These are phyloP conservation scores for Penicillium sp. DNA, from an alignment of 2,329 filamentous ascomycete species.

Conservation along the genomic window DNA sequence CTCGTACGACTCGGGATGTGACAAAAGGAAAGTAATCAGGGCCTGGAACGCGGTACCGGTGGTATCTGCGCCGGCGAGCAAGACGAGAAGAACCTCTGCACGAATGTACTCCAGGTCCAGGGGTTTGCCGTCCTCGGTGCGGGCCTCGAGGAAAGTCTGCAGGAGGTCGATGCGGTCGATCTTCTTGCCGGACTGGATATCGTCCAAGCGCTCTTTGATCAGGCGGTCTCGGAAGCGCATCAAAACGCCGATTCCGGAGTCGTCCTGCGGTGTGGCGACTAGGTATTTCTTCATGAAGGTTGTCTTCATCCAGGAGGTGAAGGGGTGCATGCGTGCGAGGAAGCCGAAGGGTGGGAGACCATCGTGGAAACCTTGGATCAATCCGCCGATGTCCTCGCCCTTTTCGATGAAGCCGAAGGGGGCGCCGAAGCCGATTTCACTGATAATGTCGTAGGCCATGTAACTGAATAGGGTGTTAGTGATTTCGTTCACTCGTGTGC, in stretches of 20 bases:
- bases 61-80: constrained; percentile 60
- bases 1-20: constrained; percentile 49
- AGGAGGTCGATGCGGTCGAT: constrained; percentile 58
- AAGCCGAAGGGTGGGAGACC: constrained; percentile 59
- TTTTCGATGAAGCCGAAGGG: constrained; percentile 63
- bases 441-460: constrained; percentile 65
- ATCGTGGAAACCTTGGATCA: constrained; percentile 63
- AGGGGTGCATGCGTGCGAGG: constrained; percentile 59
- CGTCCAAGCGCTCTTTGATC: constrained; percentile 55
- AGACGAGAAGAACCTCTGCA: constrained; percentile 59
- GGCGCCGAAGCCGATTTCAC: constrained; percentile 62
- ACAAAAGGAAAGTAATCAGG: constrained; percentile 53
- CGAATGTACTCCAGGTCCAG: constrained; percentile 59
- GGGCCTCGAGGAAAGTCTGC: constrained; percentile 57
- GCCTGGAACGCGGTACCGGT: constrained; percentile 59
- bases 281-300: constrained; percentile 61
- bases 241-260: constrained; percentile 61
- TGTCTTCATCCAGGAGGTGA: constrained; percentile 62
- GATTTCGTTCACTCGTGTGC: background rate
- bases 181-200: constrained; percentile 55
- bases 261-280: constrained; percentile 59
- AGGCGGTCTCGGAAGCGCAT: constrained; percentile 65
- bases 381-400: constrained; percentile 58
- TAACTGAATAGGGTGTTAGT: constrained; percentile 39
- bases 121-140: constrained; percentile 54